Conservation (phyloP, 139 green algal genomes). For the Coccomyxa sp. region DNA sequence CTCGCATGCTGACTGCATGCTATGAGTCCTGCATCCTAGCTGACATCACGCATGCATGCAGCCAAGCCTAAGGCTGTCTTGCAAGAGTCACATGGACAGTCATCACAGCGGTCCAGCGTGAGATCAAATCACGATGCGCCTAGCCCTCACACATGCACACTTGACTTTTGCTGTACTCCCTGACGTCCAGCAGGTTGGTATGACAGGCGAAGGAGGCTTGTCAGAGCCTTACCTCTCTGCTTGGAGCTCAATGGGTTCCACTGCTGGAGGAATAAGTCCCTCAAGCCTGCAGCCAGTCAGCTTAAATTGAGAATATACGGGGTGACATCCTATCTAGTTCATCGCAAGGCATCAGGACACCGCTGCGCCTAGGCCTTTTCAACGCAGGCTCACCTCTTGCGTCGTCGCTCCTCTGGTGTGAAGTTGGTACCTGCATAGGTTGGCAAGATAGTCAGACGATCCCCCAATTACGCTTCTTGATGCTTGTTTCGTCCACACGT, state of each 20-base stretch:
- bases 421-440: constrained; percentile 24
- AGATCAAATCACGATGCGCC: neutral
- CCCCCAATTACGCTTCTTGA: too few species aligned
- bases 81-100: neutral
- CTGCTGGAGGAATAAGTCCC: constrained; percentile 35
- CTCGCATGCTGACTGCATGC: neutral
- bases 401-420: constrained; percentile 8
- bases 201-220: too few species aligned
- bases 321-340: neutral
- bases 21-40: too few species aligned
- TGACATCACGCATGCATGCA: too few species aligned
- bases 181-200: too few species aligned
- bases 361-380: neutral
- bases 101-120: neutral
- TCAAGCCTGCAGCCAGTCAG: constrained; percentile 20
- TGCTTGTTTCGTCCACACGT: neutral
- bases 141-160: neutral
- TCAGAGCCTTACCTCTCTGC: constrained; percentile 18
- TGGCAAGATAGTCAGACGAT: too few species aligned
- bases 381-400: neutral
- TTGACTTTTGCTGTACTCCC: too few species aligned
- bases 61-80: too few species aligned
- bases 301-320: neutral
- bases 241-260: constrained; percentile 37
- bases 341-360: neutral